Conservation (phyloP, 2,329 filamentous ascomycete genomes). For the Xylariaceae sp. region DNA sequence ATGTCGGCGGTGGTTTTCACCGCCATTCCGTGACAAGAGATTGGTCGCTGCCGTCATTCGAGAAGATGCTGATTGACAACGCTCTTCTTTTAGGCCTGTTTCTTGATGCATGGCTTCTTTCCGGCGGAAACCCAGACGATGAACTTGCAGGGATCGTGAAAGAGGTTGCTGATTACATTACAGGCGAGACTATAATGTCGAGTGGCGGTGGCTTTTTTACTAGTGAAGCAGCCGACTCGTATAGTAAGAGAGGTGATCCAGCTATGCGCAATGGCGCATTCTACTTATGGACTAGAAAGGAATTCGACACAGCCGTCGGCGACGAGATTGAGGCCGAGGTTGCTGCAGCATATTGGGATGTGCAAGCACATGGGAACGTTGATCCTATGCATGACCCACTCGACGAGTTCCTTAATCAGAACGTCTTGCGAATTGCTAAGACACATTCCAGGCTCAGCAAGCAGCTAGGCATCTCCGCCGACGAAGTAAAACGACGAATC, state of each 20-base stretch:
- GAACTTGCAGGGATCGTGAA: conserved; percentile 75
- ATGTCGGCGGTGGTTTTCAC: conserved; percentile 53
- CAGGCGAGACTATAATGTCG: conserved; percentile 62
- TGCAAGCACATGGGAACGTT: conserved; percentile 81
- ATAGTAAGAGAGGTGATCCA: conserved; percentile 65
- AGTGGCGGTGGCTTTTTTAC: conserved; percentile 74
- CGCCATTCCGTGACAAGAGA: conserved; percentile 87
- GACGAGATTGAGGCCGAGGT: conserved; percentile 62
- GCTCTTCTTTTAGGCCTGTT: conserved; percentile 79
- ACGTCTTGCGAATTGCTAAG: conserved; percentile 71
- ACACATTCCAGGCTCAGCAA: conserved; percentile 65
- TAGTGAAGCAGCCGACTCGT: conserved; percentile 86
- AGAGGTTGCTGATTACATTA: conserved; percentile 84
- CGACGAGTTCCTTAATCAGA: conserved; percentile 92
- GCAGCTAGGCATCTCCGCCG: conserved; percentile 67
- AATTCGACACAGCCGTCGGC: conserved; percentile 74
- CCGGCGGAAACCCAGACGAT: conserved; percentile 48
- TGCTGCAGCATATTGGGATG: conserved; percentile 78
- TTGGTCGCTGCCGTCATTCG: conserved; percentile 93
- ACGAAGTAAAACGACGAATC: conserved; percentile 65
- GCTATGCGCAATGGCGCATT: conserved; percentile 89
- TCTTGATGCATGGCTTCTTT: conserved; percentile 74
- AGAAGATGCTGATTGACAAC: conserved; percentile 96
- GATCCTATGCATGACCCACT: conserved; percentile 77
- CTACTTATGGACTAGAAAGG: conserved; percentile 88